Base-by-base conservation (phyloP, 139 green algal genomes). In the Chlamydomonas sp. region DNA sequence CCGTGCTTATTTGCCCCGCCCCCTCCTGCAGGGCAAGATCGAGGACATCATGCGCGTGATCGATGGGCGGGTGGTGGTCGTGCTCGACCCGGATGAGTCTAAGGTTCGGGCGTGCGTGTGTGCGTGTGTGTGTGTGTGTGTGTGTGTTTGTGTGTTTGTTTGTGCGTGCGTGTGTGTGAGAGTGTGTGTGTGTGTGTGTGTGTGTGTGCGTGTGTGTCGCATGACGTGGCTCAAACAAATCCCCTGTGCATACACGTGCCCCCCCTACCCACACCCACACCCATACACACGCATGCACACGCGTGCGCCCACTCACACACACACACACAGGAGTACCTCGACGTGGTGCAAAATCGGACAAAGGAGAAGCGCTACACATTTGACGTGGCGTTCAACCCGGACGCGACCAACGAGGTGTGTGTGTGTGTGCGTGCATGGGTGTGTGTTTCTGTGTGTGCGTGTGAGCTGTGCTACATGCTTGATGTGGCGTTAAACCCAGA, bases 331-430 rank as follows among this genome's bases (percentile, higher is more conserved):
- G 85, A 89, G 29, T 91, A 91, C 57, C 73, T 91, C 26, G 85
- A 91, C 58, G 77, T 85, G 69, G 76, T 86, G 28, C 81, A 88
- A 69, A 83, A 88, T 37, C 76, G 81, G 1, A 86, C 80, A 33
- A 89, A 87, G 70, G 87, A 92, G 65, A 89, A 87, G 74, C 70
- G 78, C 20, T 92, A 89, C 76, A 88, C 84, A 5, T 95, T 92
- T 74, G 89, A 95, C 71, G 69, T 81, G 5, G 89, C 87, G 3
- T 90, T 85, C 67, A 79, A 77, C 26, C n/a, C 64, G 13, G 29
- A 35, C 1, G 79, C 80, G 22, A 68, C 31, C 24, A 8, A 36
- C 30, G 54, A 10, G 26, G 54, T 54, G 16, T 16, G 16, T 26
- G 13, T 63, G 54, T 63, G 58, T n/a, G n/a, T n/a, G n/a, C n/a